Base-by-base conservation (phyloP, 768 basidiomycete species). In the Hemileccinum rubropunctum region DNA sequence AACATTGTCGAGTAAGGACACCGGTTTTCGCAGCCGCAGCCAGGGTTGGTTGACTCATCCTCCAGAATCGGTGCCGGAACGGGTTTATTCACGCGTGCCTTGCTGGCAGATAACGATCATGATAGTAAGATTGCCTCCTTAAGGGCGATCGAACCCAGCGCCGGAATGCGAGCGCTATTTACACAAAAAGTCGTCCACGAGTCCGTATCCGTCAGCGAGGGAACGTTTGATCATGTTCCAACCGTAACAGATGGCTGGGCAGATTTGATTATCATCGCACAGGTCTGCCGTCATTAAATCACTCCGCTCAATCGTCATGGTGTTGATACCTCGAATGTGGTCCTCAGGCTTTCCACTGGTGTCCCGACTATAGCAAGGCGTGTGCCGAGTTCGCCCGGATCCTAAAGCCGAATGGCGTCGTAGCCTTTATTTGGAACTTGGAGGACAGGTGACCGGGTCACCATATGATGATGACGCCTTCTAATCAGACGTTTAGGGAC, bases 301-400 rank as follows among this genome's bases (percentile, higher is more conserved):
- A 38, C 57, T 20, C 14, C 37, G 12, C 35, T 30, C 23, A 23
- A 17, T 36, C n/a, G 17, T 28, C 37, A 30, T 17, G 17, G 13
- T 33, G 13, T 45, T 56, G 47, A 46, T 59, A 52, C 39, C 50
- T n/a, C n/a, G 42, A 35, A 35, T 26, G 41, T 50, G 9, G 36
- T 5, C 1, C 4, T 50, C 64, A 95, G 84, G 95, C 95, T 14
- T 97, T 86, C 67, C 95, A 98, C 71, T 98, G 95, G 95, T 89
- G 88, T 54, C 86, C 86, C 10, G 80, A 94, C 64, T 86, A 83
- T 62, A 78, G 82, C 40, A 74, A 72, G 45, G 91, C 94, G 1
- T 76, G 81, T 17, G 68, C 68, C 0, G 94, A 97, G 63, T 89
- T 95, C 58, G 77, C 82, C 8, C 81, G 91, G 28, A 81, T 94